Conservation (phyloP, 1,139 yeast genomes). For the Geotrichum klebahnii region DNA sequence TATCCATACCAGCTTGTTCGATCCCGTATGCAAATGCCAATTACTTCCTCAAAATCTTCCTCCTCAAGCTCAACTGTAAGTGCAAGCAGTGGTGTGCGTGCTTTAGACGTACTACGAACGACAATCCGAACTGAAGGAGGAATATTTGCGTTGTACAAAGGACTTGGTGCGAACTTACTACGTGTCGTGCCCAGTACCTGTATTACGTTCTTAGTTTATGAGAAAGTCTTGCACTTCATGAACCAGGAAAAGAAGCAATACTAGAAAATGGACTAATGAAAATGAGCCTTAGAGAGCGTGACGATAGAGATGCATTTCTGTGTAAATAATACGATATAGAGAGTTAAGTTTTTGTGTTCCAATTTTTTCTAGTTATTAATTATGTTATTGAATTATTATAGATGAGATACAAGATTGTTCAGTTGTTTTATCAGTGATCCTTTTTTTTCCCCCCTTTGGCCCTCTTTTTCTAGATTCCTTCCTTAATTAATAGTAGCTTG, state of each 20-base stretch:
- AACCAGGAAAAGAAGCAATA: constrained; percentile 3
- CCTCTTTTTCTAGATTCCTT: too few relatives aligned
- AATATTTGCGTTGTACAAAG: constrained; percentile 66
- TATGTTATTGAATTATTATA: too few relatives aligned
- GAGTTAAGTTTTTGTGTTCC: too few relatives aligned
- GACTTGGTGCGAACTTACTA: constrained; percentile 71
- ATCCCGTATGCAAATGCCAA: constrained; percentile 62
- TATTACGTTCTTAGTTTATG: constrained; percentile 83
- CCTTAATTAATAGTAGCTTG: neutral
- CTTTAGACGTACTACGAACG: constrained; percentile 20
- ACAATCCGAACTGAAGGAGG: constrained; percentile 45
- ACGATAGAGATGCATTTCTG: too few relatives aligned
- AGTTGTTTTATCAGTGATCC: too few relatives aligned
- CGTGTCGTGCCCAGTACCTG: constrained; percentile 84
- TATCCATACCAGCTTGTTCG: constrained; percentile 85
- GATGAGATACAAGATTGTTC: too few relatives aligned
- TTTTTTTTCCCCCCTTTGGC: too few relatives aligned
- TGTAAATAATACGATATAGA: too few relatives aligned
- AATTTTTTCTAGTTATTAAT: too few relatives aligned
- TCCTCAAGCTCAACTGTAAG: neutral
- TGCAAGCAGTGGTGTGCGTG: neutral
- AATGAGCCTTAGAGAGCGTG: neutral
- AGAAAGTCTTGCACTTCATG: constrained; percentile 44
- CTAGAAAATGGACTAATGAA: neutral
- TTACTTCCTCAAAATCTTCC: neutral